These are phyloP conservation scores for Verticillium longisporum DNA, from an alignment of 2,329 filamentous ascomycete genomes.

Conservation along the genomic window DNA sequence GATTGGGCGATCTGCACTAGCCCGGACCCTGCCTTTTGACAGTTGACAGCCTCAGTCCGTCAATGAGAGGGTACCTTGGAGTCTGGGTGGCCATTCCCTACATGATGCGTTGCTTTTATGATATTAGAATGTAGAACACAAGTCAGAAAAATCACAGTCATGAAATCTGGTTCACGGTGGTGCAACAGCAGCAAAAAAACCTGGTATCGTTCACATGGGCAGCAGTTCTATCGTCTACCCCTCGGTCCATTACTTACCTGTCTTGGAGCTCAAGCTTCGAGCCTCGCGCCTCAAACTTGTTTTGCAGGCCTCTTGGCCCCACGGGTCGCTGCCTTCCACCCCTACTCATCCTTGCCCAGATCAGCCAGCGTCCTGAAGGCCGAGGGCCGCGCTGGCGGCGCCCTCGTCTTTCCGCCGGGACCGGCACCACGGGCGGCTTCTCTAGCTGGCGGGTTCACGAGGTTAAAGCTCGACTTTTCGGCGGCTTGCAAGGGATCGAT, in stretches of 20 bases:
- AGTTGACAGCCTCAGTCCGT: no score
- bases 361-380: constrained; percentile 49
- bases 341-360: constrained; percentile 26
- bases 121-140: no score
- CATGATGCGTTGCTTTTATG: no score
- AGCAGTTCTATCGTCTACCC: neutral
- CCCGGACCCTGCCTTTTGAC: no score
- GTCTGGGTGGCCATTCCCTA: no score
- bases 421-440: constrained; percentile 10
- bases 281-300: no score
- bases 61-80: no score
- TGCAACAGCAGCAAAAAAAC: neutral
- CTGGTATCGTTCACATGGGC: neutral
- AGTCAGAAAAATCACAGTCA: no score
- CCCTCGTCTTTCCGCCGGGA: constrained; percentile 2
- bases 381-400: constrained; percentile 22
- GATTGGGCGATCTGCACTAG: neutral
- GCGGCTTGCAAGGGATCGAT: constrained; percentile 57
- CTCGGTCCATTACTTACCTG: neutral
- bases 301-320: no score
- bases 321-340: no score
- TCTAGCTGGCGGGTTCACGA: constrained; percentile 30
- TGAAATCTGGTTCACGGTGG: no score
- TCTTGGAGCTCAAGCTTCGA: neutral
- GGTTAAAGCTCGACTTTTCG: constrained; percentile 52